phyloP scores from a whole-genome alignment of 2,329 filamentous ascomycete species.

The Pseudomassariella vexata region DNA sequence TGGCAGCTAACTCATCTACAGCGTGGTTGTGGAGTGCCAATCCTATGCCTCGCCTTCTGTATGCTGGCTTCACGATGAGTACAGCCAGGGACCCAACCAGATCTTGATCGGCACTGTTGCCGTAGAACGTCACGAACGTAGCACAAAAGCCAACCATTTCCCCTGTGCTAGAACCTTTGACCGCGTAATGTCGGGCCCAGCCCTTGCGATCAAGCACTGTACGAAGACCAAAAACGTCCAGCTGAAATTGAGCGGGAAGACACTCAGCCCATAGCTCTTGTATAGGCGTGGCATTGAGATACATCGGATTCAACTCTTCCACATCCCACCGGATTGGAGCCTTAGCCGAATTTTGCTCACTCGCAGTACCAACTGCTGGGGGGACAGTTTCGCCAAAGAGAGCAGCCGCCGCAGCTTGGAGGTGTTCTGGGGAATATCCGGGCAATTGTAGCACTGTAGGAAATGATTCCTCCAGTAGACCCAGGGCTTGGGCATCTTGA shows the following conservation, averaged over 20 bases:
- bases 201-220: constrained; percentile 47
- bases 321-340: constrained; percentile 34
- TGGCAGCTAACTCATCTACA: constrained; percentile 39
- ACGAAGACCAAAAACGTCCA: constrained; percentile 35
- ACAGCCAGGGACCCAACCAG: constrained; percentile 51
- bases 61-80: constrained; percentile 44
- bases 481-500: constrained; percentile 35
- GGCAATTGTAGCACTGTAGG: constrained; percentile 46
- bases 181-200: constrained; percentile 52
- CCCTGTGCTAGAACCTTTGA: constrained; percentile 38
- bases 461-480: constrained; percentile 34
- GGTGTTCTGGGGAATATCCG: constrained; percentile 39
- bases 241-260: constrained; percentile 38
- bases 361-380: constrained; percentile 13
- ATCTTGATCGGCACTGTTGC: constrained; percentile 43
- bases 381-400: constrained; percentile 37
- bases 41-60: constrained; percentile 46
- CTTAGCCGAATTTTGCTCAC: constrained; percentile 23
- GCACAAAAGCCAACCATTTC: constrained; percentile 52
- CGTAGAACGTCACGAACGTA: constrained; percentile 53
- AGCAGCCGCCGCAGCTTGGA: constrained; percentile 45
- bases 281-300: constrained; percentile 26
- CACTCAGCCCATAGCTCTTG: constrained; percentile 42
- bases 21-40: constrained; percentile 47
- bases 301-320: constrained; percentile 33